These are phyloP conservation scores for Raffaelea albimanens DNA, from an alignment of 2,329 filamentous ascomycete species.

Conservation along the genomic window DNA sequence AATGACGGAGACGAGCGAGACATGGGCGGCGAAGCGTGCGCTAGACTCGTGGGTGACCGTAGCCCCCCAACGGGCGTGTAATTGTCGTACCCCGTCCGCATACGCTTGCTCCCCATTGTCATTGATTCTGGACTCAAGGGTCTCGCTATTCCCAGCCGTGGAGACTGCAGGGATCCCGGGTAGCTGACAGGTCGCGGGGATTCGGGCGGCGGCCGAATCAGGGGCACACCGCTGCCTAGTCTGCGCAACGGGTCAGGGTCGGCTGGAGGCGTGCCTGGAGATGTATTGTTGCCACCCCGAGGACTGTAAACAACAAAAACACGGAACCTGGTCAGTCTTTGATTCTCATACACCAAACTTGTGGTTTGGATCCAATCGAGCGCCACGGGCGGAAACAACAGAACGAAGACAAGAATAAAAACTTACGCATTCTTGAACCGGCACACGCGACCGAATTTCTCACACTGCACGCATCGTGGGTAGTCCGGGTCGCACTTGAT, in stretches of 20 bases:
- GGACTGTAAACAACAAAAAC: constrained; percentile 28
- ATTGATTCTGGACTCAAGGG: constrained; percentile 20
- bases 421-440: constrained; percentile 80
- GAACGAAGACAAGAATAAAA: background rate
- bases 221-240: constrained; percentile 19
- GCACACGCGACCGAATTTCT: constrained; percentile 81
- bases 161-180: constrained; percentile 39
- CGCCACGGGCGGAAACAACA: background rate
- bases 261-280: constrained; percentile 41
- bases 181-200: constrained; percentile 29
- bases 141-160: constrained; percentile 26
- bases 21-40: constrained; percentile 16
- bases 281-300: constrained; percentile 48
- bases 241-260: constrained; percentile 38
- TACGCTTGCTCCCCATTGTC: constrained; percentile 31
- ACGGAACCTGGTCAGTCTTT: background rate
- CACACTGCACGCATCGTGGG: constrained; percentile 81
- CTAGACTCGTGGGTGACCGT: constrained; percentile 17
- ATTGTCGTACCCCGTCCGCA: constrained; percentile 36
- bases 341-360: too few relatives aligned
- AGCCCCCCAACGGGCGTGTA: constrained; percentile 24
- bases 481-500: constrained; percentile 91
- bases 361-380: too few relatives aligned
- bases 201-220: constrained; percentile 22
- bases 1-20: constrained; percentile 14